phyloP scores from a whole-genome alignment of 129 eudicot genomes.

The Arctium lappa region DNA sequence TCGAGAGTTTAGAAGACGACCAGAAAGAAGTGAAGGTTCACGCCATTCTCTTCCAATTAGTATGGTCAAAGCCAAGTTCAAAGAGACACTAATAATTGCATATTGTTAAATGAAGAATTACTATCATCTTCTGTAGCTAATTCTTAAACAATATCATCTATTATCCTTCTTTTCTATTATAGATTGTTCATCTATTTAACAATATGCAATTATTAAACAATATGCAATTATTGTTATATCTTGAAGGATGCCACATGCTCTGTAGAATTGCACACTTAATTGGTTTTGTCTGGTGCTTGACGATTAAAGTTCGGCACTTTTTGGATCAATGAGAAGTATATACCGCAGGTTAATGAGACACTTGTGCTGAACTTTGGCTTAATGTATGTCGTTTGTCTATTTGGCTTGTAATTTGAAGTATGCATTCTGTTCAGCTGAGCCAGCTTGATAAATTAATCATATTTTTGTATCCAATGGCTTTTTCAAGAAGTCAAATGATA shows the following conservation, averaged over 20 bases:
- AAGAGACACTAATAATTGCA: neutral
- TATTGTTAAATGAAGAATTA: neutral
- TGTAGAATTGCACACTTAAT: slow-evolving; percentile 31
- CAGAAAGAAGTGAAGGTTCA: slow-evolving; percentile 37
- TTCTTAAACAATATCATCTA: neutral
- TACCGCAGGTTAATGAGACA: slow-evolving; percentile 68
- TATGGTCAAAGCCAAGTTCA: slow-evolving; percentile 48
- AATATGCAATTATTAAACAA: no score
- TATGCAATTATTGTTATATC: neutral
- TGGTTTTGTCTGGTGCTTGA: slow-evolving; percentile 47
- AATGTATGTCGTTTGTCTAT: neutral
- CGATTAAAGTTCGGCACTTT: slow-evolving; percentile 40
- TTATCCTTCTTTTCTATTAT: slow-evolving; percentile 3
- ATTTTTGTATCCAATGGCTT: slow-evolving; percentile 49
- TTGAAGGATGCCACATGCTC: slow-evolving; percentile 23
- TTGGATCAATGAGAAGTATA: slow-evolving; percentile 51
- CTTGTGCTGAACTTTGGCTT: neutral
- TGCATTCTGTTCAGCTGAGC: neutral
- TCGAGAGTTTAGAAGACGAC: slow-evolving; percentile 25
- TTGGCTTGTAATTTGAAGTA: neutral
- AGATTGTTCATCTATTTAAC: slow-evolving; percentile 31
- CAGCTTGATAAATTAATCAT: neutral
- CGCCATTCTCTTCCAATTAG: slow-evolving; percentile 49
- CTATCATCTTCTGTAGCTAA: neutral
- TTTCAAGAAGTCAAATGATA: slow-evolving; percentile 72